Evolutionary conservation across 371 early-diverging fungal species (phyloP), one percentile per base, ranked within the genome.

Genomic region (Lichtheimia hyalospora): DNA sequence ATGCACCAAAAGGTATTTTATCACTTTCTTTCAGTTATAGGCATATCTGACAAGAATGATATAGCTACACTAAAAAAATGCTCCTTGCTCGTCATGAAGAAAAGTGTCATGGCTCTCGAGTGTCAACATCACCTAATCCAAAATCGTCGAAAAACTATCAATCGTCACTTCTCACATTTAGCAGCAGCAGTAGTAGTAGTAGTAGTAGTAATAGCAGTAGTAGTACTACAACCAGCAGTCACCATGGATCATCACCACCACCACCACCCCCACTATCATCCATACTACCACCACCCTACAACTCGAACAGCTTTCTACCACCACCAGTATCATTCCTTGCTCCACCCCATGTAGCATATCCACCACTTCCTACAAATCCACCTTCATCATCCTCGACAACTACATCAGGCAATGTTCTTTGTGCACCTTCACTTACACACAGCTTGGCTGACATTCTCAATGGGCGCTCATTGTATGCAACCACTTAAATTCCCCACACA

Each of bases 1-100:
- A 7, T 73, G 73, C 43, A 69, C 69, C 46, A 73, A 73, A 40
- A 62, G 66, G 25, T 73, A 64, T 49, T 55, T 48, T 28, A 28
- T 25, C 25, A 25, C 25, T 25, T 5, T 25, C 25, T 25, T 12
- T 27, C 56, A 13, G 27, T 40, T 1, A 20, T 12, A 1, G 7
- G 2, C 10, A 15, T 50, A 13, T 50, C 15, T 20, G 51, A 15
- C 16, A 13, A 25, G 28, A 14, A 34, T 3, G 12, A 52, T 10
- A 46, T n/a, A 61, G 62, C 48, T 61, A 54, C 28, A 61, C 62
- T 21, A 61, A 61, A 18, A 61, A 56, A 40, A 50, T 52, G 23
- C 50, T 61, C 8, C 42, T 61, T 23, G 49, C 46, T 18, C 55
- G 62, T 14, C 62, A 61, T 39, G 52, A 40, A 25, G 41, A 61